These are phyloP conservation scores for rapeseed (Brassica napus) DNA, from an alignment of 345 rosid species.

Conservation along the genomic window DNA sequence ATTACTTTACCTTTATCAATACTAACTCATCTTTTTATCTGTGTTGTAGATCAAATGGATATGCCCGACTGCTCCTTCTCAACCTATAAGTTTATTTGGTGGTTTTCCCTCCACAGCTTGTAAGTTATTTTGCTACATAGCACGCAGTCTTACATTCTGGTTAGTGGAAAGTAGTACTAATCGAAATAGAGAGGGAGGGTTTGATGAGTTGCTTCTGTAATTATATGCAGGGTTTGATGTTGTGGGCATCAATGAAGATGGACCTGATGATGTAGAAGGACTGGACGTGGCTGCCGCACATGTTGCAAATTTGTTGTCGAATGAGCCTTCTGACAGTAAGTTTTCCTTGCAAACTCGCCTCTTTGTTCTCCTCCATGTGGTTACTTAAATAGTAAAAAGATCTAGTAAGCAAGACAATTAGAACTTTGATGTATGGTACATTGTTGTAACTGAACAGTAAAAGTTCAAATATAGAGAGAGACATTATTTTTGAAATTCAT, in stretches of 20 bases:
- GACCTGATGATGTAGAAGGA: slow-evolving; percentile 83
- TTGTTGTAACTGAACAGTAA: neutral
- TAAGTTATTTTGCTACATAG: slow-evolving; percentile 45
- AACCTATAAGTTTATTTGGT: slow-evolving; percentile 79
- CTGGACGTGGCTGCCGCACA: slow-evolving; percentile 92
- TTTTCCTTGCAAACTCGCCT: slow-evolving; percentile 21
- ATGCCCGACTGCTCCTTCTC: slow-evolving; percentile 98
- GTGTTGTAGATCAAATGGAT: slow-evolving; percentile 78
- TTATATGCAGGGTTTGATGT: slow-evolving; percentile 86
- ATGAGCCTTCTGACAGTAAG: slow-evolving; percentile 95
- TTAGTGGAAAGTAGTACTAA: neutral
- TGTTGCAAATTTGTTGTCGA: slow-evolving; percentile 84
- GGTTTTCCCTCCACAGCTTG: slow-evolving; percentile 99
- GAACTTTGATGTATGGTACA: neutral
- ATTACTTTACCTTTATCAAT: slow-evolving; percentile 5
- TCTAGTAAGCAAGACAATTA: neutral
- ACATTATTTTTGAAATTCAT: neutral
- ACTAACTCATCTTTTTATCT: neutral
- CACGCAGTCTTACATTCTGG: neutral
- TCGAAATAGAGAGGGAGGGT: neutral
- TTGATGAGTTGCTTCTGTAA: slow-evolving; percentile 13
- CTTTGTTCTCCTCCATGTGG: neutral
- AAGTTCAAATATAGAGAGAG: neutral
- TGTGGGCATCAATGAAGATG: slow-evolving; percentile 79
- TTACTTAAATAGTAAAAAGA: slow-evolving; percentile 10